Conservation (phyloP, 768 basidiomycete species). For the Rhizopogon sp. region DNA sequence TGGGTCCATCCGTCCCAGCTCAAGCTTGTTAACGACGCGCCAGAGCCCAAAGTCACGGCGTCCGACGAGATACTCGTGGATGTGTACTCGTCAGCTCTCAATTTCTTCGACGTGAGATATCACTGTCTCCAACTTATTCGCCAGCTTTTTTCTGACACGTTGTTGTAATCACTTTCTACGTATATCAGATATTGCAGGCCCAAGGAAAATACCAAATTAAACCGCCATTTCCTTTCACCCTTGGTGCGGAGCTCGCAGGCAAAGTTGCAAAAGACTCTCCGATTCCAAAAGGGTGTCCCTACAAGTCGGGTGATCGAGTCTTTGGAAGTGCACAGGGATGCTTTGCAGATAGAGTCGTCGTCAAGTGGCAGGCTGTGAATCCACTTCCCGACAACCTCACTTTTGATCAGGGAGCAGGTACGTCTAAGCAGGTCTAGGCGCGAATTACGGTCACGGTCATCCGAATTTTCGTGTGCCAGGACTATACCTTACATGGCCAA, state of each 20-base stretch:
- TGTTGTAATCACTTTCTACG: background rate
- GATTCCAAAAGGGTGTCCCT: constrained; percentile 74
- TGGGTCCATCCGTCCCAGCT: constrained; percentile 67
- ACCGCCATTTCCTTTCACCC: constrained; percentile 78
- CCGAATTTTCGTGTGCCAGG: constrained; percentile 35
- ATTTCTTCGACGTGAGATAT: constrained; percentile 64
- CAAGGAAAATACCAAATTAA: constrained; percentile 89
- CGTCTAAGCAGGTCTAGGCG: constrained; percentile 9
- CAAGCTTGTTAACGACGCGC: constrained; percentile 43
- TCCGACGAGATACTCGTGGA: constrained; percentile 65
- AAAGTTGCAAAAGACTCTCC: constrained; percentile 62
- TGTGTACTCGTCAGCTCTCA: constrained; percentile 69
- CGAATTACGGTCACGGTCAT: background rate
- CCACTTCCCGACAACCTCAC: constrained; percentile 72
- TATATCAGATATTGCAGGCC: constrained; percentile 65
- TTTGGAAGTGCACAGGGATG: constrained; percentile 81
- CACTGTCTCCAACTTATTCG: constrained; percentile 23
- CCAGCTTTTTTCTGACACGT: constrained; percentile 3
- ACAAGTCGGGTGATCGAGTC: constrained; percentile 80
- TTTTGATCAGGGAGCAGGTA: constrained; percentile 84
- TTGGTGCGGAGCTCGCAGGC: constrained; percentile 86
- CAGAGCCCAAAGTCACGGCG: constrained; percentile 46
- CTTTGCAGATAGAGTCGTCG: constrained; percentile 72
- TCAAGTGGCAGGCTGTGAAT: constrained; percentile 43
- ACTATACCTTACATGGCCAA: constrained; percentile 86